These are phyloP conservation scores for Trametes maxima DNA, from an alignment of 768 basidiomycete species.

Conservation along the genomic window DNA sequence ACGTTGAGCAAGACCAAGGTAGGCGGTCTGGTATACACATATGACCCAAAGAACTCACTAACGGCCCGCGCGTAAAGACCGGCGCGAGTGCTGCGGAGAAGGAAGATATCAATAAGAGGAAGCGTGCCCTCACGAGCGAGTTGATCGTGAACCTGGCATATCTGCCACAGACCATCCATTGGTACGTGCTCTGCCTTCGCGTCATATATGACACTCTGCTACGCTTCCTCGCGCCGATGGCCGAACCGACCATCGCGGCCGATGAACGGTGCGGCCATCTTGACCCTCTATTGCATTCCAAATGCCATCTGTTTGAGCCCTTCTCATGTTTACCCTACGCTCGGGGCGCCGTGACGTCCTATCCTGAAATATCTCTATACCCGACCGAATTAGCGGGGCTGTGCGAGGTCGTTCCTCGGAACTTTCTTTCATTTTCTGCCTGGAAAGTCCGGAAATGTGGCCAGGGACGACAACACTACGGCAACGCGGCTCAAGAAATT, in stretches of 20 bases:
- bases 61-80: conserved; percentile 28
- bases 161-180: conserved; percentile 83
- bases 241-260: not conserved
- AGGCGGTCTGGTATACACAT: conserved; percentile 9
- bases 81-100: conserved; percentile 49
- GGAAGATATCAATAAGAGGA: conserved; percentile 56
- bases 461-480: too few relatives aligned
- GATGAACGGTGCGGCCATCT: not conserved
- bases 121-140: conserved; percentile 74
- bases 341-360: not conserved
- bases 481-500: too few relatives aligned
- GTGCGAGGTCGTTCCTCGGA: not conserved
- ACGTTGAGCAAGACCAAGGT: conserved; percentile 61
- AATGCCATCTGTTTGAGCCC: not conserved
- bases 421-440: too few relatives aligned
- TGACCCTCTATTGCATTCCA: not conserved
- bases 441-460: too few relatives aligned
- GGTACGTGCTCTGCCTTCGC: conserved; percentile 47
- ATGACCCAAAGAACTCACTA: not conserved
- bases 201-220: not conserved
- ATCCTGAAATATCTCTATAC: not conserved
- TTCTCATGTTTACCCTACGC: not conserved
- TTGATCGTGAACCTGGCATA: conserved; percentile 72
- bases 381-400: not conserved
- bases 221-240: not conserved